phyloP scores from a whole-genome alignment of 2,329 filamentous ascomycete species.

The Neopestalotiopsis rosae region DNA sequence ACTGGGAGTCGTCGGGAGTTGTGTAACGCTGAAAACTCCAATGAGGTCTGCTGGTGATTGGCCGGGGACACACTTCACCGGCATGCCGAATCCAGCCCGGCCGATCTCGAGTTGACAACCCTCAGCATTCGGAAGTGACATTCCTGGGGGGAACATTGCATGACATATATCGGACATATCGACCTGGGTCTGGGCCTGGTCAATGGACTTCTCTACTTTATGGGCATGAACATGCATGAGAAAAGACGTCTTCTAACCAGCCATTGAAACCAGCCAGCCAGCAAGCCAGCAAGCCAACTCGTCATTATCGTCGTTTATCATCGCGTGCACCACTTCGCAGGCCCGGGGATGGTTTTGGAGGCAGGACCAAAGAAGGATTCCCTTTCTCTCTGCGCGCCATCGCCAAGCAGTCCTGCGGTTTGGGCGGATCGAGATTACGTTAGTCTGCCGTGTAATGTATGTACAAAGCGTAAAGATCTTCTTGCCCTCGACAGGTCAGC shows the following conservation, averaged over 20 bases:
- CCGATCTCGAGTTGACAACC: constrained; percentile 6
- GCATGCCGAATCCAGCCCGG: constrained; percentile 5
- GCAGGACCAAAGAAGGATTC: background rate
- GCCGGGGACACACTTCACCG: background rate
- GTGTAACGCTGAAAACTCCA: constrained; percentile 5
- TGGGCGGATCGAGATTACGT: constrained; percentile 1
- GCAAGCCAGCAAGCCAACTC: background rate
- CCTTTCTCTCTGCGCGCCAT: background rate
- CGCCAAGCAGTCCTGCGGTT: background rate
- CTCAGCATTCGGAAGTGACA: constrained; percentile 3
- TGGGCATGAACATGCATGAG: background rate
- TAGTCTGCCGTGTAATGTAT: background rate
- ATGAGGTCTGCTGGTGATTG: background rate
- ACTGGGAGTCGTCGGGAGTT: background rate
- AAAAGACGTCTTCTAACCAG: too few relatives aligned
- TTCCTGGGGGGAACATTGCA: background rate
- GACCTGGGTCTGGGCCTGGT: background rate
- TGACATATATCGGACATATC: background rate
- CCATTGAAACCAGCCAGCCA: background rate
- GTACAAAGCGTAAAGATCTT: background rate
- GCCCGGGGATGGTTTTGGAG: background rate
- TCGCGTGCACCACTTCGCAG: background rate
- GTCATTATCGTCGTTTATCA: background rate
- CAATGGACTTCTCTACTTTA: background rate
- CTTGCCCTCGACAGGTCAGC: background rate